Evolutionary conservation across 164 flowering plant species (phyloP), one percentile per base, ranked within the genome.

Genomic region (Pachysandra terminalis): DNA sequence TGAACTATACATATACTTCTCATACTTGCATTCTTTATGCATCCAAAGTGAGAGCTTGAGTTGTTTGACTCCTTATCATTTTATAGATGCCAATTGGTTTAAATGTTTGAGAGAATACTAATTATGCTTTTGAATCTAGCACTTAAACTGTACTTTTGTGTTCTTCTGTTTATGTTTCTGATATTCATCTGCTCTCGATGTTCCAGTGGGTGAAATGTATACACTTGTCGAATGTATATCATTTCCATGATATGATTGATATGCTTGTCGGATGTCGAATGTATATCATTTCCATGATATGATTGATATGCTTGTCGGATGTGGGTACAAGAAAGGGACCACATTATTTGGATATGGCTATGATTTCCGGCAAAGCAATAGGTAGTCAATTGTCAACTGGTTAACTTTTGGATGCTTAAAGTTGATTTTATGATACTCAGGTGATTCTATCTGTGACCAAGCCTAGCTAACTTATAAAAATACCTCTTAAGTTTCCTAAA

Each of bases 361-460:
- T 80, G 98, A 91, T 74, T 90, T 90, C 73, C 82, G 98, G 62
- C 98, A 94, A 81, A 91, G 98, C 84, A 91, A 85, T 64, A 88
- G 98, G 98, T 89, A 83, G 4, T 67, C 63, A 35, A 48, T 19
- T 69, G 60, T 69, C 53, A 32, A 19, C 37, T 48, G 27, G 62
- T 57, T 61, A 5, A 2, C 9, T n/a, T n/a, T n/a, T n/a, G n/a
- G n/a, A 22, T 9, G 15, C 21, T 61, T 57, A 41, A 70, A 37
- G 25, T 67, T 63, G 57, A 54, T 68, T 59, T 55, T 16, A 10
- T 65, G 53, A 57, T 65, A 24, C 68, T 56, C 66, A 70, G 56
- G 14, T 54, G 32, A 40, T 17, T 27, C n/a, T 17, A 21, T 57
- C 26, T 16, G 51, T 25, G 54, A 61, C n/a, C 27, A 61, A 16